Evolutionary conservation across 805 yeast genomes (phyloP), one percentile per base, ranked within the genome.

Genomic region (Suhomyces emberorum): DNA sequence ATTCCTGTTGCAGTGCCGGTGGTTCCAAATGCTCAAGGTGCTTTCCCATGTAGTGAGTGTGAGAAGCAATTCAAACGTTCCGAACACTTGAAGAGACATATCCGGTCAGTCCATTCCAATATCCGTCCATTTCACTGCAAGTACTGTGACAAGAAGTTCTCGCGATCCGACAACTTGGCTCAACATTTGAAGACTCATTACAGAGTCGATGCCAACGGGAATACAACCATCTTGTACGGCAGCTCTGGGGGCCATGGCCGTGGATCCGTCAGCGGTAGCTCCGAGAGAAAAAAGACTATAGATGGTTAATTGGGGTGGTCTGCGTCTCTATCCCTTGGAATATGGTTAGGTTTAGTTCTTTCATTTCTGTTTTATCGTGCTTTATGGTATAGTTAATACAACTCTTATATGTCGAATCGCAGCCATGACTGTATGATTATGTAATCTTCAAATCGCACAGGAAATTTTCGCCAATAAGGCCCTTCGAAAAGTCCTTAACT

Each of bases 111-210:
- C 28, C 72, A 67, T 48, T 61, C 69, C n/a, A 65, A 64, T 42
- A 63, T 65, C 36, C 50, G 72, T 12, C 72, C 72, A 2, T 66
- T 65, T 51, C 71, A 64, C 41, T 67, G 72, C 49, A 65, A 65
- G 41, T 63, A 61, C 44, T 67, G 72, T 44, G 72, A 65, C 15
- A 67, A 67, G 57, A 65, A 65, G 51, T 67, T 67, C 38, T 55
- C 62, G 35, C 48, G 72, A 34, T 58, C 66, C 4, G 72, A 67
- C 46, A 67, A 67, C 41, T 57, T 67, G 52, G 70, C 70, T 5
- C 72, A 67, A 43, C 72, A 67, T 43, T 57, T 65, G 46, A 67
- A 67, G 46, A 67, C 72, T 4, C 72, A 67, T 24, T 35, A 39
- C 32, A 19, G 42, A 4, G 42, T 38, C 22, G 42, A 38, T 31